A percentile compares a stretch with the other conserved stretches of the same genome.
These are phyloP conservation scores for Hymenoscyphus infarciens DNA, from an alignment of 2,329 filamentous ascomycete species.

Conservation along the genomic window DNA sequence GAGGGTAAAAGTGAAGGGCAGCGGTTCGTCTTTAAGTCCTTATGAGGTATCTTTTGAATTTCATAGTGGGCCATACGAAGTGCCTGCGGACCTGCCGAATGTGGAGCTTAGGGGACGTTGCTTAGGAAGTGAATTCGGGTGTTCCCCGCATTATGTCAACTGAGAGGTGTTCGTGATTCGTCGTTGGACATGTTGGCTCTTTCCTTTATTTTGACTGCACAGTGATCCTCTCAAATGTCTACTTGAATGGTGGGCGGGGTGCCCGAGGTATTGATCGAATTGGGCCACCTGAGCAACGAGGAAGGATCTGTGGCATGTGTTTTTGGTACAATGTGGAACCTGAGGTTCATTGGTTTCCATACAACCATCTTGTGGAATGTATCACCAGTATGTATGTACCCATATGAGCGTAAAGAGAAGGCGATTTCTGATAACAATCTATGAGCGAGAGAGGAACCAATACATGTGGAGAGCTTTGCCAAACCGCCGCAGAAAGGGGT, in stretches of 20 bases:
- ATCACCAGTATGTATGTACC: too few relatives aligned
- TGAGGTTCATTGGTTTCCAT: background rate
- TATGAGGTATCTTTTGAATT: background rate
- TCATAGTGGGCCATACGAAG: background rate
- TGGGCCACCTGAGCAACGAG: background rate
- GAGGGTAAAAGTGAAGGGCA: background rate
- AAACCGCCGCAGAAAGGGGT: background rate
- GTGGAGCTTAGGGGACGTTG: background rate
- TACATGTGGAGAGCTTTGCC: background rate
- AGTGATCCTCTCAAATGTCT: background rate
- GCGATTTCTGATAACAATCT: background rate
- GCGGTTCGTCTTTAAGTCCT: background rate
- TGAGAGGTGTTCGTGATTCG: background rate
- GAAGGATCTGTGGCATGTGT: background rate
- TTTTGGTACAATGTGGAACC: background rate
- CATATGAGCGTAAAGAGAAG: background rate
- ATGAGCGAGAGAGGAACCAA: background rate
- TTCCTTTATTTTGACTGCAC: background rate
- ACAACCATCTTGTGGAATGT: background rate
- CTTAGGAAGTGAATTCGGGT: background rate
- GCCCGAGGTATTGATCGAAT: background rate
- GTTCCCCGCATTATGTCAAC: constrained; percentile 4
- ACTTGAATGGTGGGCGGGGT: constrained; percentile 1
- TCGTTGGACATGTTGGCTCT: background rate
- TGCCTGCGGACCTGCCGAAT: constrained; percentile 1